Percentiles rank a stretch among this genome's conserved stretches.
Evolutionary conservation across 2,329 filamentous ascomycete species (phyloP).

Genomic region (Penicillium hesseltinei): DNA sequence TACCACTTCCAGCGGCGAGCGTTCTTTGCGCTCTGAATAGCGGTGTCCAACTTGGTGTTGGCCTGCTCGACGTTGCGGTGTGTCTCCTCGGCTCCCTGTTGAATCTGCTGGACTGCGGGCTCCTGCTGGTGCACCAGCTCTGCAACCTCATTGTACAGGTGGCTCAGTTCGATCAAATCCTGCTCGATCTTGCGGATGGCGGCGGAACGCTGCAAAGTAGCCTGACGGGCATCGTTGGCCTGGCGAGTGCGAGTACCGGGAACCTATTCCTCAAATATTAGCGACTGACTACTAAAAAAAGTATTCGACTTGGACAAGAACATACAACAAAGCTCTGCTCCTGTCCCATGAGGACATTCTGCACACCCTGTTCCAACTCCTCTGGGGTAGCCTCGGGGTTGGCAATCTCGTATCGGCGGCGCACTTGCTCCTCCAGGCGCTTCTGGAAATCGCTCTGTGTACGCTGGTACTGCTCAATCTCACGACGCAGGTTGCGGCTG

Average conservation of each 20-base stretch:
- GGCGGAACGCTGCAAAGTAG: conserved; percentile 76
- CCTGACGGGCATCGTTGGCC: conserved; percentile 75
- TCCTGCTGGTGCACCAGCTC: conserved; percentile 84
- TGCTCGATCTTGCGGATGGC: conserved; percentile 90
- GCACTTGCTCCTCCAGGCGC: conserved; percentile 77
- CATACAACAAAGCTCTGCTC: conserved; percentile 82
- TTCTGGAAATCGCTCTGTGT: conserved; percentile 78
- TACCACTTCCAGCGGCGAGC: conserved; percentile 96
- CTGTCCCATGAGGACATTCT: conserved; percentile 61
- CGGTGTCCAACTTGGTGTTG: conserved; percentile 77
- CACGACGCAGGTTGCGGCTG: conserved; percentile 74
- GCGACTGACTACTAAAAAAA: not conserved
- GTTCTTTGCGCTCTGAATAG: conserved; percentile 75
- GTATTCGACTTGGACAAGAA: not conserved
- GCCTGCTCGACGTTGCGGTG: conserved; percentile 80
- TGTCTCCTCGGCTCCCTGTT: conserved; percentile 82
- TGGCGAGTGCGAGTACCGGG: conserved; percentile 59
- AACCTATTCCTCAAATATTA: conserved; percentile 24
- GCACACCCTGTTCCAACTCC: conserved; percentile 74
- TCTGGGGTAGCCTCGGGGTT: conserved; percentile 74
- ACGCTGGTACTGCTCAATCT: conserved; percentile 78
- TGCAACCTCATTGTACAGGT: conserved; percentile 88
- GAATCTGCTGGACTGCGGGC: conserved; percentile 73
- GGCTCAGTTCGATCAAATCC: conserved; percentile 81
- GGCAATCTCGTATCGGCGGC: conserved; percentile 86